Evolutionary conservation across 2,329 filamentous ascomycete species (phyloP).

Genomic region (Cordyceps cicadae): DNA sequence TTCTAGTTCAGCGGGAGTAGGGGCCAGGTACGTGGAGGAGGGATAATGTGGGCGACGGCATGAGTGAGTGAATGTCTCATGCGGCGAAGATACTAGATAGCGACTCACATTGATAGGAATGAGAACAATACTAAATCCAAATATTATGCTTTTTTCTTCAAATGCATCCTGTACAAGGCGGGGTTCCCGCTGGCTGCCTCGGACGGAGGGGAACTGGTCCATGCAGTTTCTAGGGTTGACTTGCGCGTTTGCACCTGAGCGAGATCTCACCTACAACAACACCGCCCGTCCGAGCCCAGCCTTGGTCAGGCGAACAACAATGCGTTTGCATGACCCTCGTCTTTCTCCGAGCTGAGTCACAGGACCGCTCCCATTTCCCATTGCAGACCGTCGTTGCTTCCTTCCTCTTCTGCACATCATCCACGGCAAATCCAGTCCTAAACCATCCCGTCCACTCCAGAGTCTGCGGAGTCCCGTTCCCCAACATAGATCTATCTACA

Average conservation of each 20-base stretch:
- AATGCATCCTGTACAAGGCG: not conserved
- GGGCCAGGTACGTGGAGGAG: conserved; percentile 1
- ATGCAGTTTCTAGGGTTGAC: no score
- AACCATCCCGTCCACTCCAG: no score
- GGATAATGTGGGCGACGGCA: not conserved
- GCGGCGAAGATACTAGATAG: not conserved
- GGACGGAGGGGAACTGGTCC: no score
- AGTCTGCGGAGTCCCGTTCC: no score
- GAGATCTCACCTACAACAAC: not conserved
- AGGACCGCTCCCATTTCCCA: not conserved
- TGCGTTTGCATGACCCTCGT: not conserved
- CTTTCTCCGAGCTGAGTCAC: not conserved
- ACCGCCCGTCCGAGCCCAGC: not conserved
- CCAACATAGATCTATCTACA: no score
- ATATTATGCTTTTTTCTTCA: not conserved
- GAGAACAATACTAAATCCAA: not conserved
- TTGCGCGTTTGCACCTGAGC: not conserved
- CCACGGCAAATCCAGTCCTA: no score
- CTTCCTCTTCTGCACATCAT: not conserved
- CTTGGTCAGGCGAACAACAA: not conserved
- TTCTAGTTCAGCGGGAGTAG: conserved; percentile 10
- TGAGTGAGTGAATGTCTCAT: conserved; percentile 2
- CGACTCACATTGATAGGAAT: conserved; percentile 6
- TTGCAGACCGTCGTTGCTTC: not conserved
- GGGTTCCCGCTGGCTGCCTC: no score